A percentile compares a stretch with the other conserved stretches of the same genome.
phyloP scores from a whole-genome alignment of 2,329 filamentous ascomycete species.

The Cercospora brassicicola region DNA sequence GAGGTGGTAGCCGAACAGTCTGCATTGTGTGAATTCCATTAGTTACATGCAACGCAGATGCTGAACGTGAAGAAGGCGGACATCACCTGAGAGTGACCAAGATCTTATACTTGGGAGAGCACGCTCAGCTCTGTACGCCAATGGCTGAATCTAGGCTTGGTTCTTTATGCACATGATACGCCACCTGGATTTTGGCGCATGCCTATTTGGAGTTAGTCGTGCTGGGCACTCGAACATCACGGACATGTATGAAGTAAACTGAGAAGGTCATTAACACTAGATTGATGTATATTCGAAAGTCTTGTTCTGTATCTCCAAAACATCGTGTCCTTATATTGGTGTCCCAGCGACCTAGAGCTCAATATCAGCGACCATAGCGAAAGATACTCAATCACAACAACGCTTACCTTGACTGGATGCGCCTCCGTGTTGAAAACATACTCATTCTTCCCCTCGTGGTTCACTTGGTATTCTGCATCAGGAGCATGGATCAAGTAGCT shows the following conservation, averaged over 20 bases:
- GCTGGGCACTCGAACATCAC: neutral
- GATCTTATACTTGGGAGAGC: neutral
- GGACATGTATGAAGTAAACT: neutral
- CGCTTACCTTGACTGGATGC: slow-evolving; percentile 56
- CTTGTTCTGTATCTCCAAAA: neutral
- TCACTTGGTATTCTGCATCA: slow-evolving; percentile 55
- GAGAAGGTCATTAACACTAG: neutral
- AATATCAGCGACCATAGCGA: neutral
- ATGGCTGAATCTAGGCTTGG: slow-evolving; percentile 5
- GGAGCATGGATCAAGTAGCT: slow-evolving; percentile 65
- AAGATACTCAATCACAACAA: too few species aligned
- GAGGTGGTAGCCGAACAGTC: neutral
- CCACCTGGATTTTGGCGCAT: slow-evolving; percentile 1
- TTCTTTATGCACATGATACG: neutral
- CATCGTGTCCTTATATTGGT: slow-evolving; percentile 7
- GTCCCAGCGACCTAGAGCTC: slow-evolving; percentile 1
- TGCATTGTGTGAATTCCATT: neutral
- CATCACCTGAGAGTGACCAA: neutral
- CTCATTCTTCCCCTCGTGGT: slow-evolving; percentile 49
- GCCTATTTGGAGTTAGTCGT: neutral
- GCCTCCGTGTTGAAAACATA: slow-evolving; percentile 67
- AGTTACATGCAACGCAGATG: neutral
- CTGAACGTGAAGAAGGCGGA: neutral
- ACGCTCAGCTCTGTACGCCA: neutral
- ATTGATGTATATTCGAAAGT: neutral